A percentile compares a stretch with the other conserved stretches of the same genome.
phyloP scores from a whole-genome alignment of 345 rosid genomes.

The Excoecaria cochinchinensis region DNA sequence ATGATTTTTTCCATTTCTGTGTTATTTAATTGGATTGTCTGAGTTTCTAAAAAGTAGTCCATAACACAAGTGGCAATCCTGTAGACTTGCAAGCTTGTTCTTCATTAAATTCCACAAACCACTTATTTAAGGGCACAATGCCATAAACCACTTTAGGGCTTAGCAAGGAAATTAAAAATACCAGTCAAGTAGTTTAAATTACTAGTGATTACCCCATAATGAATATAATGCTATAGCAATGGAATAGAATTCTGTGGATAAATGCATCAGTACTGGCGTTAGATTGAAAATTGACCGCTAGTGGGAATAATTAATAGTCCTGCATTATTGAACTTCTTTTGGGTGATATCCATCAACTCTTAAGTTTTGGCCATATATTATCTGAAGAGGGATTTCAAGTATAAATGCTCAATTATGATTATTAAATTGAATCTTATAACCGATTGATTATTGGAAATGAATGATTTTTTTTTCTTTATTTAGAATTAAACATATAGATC shows the following conservation, averaged over 20 bases:
- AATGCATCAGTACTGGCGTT: constrained; percentile 3
- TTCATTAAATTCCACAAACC: not conserved
- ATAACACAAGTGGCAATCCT: not conserved
- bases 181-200: not conserved
- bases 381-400: not conserved
- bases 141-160: constrained; percentile 1
- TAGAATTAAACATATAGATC: not conserved
- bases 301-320: too few species aligned
- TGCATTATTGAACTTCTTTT: not conserved
- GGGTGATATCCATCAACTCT: not conserved
- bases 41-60: not conserved
- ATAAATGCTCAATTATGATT: not conserved
- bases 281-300: not conserved
- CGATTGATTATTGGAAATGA: not conserved
- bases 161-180: not conserved
- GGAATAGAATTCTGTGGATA: not conserved
- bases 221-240: not conserved
- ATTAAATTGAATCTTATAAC: not conserved
- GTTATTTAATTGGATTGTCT: not conserved
- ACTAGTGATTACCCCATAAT: not conserved
- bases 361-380: not conserved
- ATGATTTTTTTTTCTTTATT: not conserved
- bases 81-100: not conserved
- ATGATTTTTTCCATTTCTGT: not conserved
- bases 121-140: not conserved